A percentile compares a stretch with the other conserved stretches of the same genome.
These are phyloP conservation scores for Cyclotella kingstonii DNA, from an alignment of 108 stramenopile genomes.

Conservation along the genomic window DNA sequence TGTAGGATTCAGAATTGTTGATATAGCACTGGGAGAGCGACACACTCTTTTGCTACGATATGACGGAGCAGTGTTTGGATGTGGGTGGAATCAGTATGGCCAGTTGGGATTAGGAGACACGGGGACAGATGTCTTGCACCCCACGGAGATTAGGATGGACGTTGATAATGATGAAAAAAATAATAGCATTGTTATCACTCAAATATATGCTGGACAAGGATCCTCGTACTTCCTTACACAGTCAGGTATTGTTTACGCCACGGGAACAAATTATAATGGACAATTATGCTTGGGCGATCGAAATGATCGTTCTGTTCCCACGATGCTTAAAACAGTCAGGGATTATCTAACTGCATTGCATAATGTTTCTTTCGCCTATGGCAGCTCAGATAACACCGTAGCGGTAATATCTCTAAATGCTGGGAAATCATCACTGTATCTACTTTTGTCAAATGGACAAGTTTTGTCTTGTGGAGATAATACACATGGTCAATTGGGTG, in stretches of 20 bases:
- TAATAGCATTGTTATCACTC: background rate
- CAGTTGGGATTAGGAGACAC: conserved; percentile 22
- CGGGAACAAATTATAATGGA: conserved; percentile 36
- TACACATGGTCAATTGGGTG: conserved; percentile 31
- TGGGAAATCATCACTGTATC: conserved; percentile 27
- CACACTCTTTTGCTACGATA: conserved; percentile 27
- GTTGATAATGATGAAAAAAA: conserved; percentile 5
- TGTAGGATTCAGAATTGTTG: conserved; percentile 6
- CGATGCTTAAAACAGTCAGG: conserved; percentile 1
- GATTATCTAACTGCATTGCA: background rate
- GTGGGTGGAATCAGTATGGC: conserved; percentile 38
- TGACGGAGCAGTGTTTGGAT: conserved; percentile 29
- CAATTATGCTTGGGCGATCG: conserved; percentile 33
- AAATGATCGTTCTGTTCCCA: conserved; percentile 15
- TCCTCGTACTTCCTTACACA: conserved; percentile 40
- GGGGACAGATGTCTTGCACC: background rate
- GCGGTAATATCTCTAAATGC: conserved; percentile 19
- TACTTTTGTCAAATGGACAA: conserved; percentile 18
- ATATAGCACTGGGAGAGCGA: conserved; percentile 33
- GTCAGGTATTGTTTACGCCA: conserved; percentile 14
- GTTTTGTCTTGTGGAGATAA: conserved; percentile 37
- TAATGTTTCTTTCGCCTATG: conserved; percentile 4
- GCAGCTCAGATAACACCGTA: background rate
- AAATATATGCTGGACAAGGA: conserved; percentile 20
- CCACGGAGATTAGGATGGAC: conserved; percentile 8